Conservation (phyloP, 306 rosid genomes). For the Delonix regia region DNA sequence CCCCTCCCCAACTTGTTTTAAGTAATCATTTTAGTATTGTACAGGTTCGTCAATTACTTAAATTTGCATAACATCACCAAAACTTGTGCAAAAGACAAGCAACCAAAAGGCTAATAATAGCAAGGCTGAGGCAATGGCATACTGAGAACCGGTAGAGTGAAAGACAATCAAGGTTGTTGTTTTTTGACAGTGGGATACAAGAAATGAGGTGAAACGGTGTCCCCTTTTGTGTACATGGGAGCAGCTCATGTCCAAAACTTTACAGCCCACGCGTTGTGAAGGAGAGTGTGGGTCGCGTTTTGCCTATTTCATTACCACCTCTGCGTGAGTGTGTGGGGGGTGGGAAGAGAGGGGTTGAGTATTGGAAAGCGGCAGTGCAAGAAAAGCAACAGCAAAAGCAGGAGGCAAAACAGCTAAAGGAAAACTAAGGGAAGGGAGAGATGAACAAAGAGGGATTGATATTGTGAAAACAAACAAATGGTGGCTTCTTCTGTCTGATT, state of each 20-base stretch:
- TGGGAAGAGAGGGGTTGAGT: constrained; percentile 22
- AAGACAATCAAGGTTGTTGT: neutral
- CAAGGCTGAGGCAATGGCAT: neutral
- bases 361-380: constrained; percentile 62
- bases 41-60: too few species aligned
- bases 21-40: too few species aligned
- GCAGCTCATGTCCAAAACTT: constrained; percentile 14
- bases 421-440: neutral
- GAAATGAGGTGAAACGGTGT: constrained; percentile 20
- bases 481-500: constrained; percentile 53
- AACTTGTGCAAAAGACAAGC: neutral
- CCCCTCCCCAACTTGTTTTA: neutral
- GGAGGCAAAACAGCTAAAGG: constrained; percentile 41
- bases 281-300: constrained; percentile 36
- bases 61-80: neutral
- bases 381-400: constrained; percentile 48
- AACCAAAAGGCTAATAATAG: neutral
- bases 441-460: constrained; percentile 39
- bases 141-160: constrained; percentile 11
- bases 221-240: neutral
- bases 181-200: constrained; percentile 13
- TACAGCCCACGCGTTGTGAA: constrained; percentile 48
- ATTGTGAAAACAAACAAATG: constrained; percentile 50
- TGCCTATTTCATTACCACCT: neutral
- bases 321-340: constrained; percentile 34